Conservation (phyloP, 306 rosid species). For the Acmispon strigosus region DNA sequence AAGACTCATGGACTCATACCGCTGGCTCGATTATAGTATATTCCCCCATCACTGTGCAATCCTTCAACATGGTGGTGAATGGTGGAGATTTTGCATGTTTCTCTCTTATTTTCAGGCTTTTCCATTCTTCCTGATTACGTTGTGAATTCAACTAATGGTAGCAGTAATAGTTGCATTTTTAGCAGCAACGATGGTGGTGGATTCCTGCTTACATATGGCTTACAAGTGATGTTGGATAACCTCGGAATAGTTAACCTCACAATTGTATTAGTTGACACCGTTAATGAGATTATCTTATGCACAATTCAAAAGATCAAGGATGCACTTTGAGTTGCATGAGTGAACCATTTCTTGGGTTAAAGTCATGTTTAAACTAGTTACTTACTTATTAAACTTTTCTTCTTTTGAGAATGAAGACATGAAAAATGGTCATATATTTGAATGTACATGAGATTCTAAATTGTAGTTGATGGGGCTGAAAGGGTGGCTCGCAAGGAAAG, state of each 20-base stretch:
- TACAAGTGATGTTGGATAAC: conserved; percentile 45
- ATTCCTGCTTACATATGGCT: conserved; percentile 57
- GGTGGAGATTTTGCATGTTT: conserved; percentile 66
- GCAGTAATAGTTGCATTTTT: not conserved
- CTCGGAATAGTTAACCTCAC: conserved; percentile 46
- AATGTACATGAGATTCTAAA: no score
- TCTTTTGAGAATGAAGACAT: no score
- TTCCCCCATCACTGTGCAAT: conserved; percentile 52
- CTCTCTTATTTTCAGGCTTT: conserved; percentile 80
- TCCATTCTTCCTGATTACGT: conserved; percentile 43
- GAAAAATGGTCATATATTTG: no score
- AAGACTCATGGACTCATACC: conserved; percentile 68
- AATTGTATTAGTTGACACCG: conserved; percentile 53
- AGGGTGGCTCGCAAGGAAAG: no score
- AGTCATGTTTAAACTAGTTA: no score
- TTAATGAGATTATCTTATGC: conserved; percentile 47
- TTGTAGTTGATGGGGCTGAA: no score
- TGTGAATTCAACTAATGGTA: not conserved
- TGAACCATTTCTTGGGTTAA: not conserved
- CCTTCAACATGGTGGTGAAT: conserved; percentile 40
- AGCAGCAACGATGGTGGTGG: conserved; percentile 10
- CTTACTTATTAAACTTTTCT: no score
- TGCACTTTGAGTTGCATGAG: conserved; percentile 40
- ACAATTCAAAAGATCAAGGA: conserved; percentile 64
- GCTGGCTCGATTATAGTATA: conserved; percentile 63